These are phyloP conservation scores for Claviceps arundinis DNA, from an alignment of 2,329 filamentous ascomycete species.

Conservation along the genomic window DNA sequence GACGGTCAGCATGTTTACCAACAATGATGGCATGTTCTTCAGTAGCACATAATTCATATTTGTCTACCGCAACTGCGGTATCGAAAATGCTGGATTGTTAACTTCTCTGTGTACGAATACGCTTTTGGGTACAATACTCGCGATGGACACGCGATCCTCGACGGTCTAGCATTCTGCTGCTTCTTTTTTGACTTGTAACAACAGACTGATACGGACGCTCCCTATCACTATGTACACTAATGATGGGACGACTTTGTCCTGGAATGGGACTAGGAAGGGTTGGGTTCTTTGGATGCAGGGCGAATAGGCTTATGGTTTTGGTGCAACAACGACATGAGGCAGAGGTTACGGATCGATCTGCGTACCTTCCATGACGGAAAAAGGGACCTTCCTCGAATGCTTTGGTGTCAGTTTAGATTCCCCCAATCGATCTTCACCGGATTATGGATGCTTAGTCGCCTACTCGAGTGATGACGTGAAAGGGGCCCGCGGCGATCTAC, in stretches of 20 bases:
- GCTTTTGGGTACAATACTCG: neutral
- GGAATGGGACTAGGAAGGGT: neutral
- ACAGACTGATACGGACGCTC: constrained; percentile 1
- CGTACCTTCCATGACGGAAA: constrained; percentile 5
- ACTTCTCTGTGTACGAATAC: constrained; percentile 6
- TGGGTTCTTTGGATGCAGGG: constrained; percentile 6
- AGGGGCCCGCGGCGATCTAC: neutral
- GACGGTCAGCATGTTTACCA: constrained; percentile 36
- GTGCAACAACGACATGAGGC: constrained; percentile 4
- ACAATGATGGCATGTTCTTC: constrained; percentile 40
- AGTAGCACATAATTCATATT: constrained; percentile 18
- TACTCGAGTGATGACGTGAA: neutral
- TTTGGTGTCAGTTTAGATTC: constrained; percentile 9
- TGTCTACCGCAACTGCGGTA: constrained; percentile 2
- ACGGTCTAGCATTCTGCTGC: neutral
- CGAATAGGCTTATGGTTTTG: constrained; percentile 9
- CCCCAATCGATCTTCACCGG: constrained; percentile 12
- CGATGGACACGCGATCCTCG: neutral
- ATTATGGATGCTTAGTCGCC: neutral
- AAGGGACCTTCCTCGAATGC: constrained; percentile 4
- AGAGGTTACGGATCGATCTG: neutral
- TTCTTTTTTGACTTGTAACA: neutral
- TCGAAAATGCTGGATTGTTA: constrained; percentile 2
- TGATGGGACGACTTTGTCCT: neutral
- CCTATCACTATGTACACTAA: constrained; percentile 3